These are phyloP conservation scores for Tetrahymena elliotti DNA, from an alignment of 73 alveolate species.

Conservation along the genomic window DNA sequence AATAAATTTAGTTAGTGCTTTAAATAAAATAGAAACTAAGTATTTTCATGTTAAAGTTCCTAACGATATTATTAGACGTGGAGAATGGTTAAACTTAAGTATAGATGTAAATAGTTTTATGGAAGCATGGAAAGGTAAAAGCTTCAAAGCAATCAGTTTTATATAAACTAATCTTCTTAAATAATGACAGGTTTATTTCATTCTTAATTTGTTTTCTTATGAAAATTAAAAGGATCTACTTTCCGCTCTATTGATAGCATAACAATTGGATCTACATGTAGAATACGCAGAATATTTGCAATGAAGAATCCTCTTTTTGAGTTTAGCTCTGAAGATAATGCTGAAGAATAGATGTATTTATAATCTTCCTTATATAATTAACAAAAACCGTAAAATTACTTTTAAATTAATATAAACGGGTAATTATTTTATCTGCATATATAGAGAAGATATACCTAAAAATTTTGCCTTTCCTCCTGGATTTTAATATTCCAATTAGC, in stretches of 20 bases:
- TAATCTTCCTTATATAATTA: background rate
- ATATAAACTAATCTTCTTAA: no score
- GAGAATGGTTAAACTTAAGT: constrained; percentile 29
- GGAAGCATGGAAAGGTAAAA: constrained; percentile 29
- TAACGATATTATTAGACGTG: constrained; percentile 26
- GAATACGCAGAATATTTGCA: constrained; percentile 9
- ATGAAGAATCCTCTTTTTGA: constrained; percentile 35
- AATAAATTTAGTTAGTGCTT: constrained; percentile 9
- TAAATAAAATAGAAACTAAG: constrained; percentile 12
- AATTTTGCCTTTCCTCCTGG: constrained; percentile 24
- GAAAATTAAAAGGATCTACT: constrained; percentile 1
- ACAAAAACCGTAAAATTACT: background rate
- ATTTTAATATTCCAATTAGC: constrained; percentile 13
- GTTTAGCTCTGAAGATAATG: background rate
- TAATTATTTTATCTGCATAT: constrained; percentile 10
- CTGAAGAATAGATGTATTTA: background rate
- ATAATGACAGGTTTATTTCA: background rate
- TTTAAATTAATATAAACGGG: background rate
- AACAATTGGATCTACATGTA: constrained; percentile 37
- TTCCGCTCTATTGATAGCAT: constrained; percentile 29
- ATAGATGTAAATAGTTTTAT: constrained; percentile 39
- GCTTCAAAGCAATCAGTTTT: background rate
- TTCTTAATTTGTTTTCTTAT: background rate
- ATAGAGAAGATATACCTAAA: constrained; percentile 15
- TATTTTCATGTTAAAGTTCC: constrained; percentile 39